Evolutionary conservation across 176 grass and related monocot genomes (phyloP), one percentile per base, ranked within the genome.

Genomic region (Carex cristatella): DNA sequence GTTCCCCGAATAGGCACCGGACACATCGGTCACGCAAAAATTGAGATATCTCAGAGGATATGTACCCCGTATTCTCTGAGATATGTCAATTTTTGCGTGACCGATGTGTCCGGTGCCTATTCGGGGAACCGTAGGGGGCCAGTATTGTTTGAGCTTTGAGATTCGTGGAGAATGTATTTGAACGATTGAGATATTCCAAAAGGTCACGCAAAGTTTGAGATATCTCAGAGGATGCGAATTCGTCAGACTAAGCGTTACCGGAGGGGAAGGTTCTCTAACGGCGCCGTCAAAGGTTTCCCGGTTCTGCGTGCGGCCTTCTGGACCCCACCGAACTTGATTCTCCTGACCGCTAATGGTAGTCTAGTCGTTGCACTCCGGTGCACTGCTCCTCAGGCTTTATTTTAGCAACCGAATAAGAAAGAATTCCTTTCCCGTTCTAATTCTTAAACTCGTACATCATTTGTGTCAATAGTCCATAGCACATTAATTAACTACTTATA

Each of bases 221-320:
- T 23, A 23, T 23, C 23, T 23, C 23, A 23, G 23, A 23, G 23
- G 23, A 23, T 23, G 23, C 23, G 23, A 23, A 23, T 23, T 23
- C 23, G 79, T 81, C 56, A 81, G 10, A 42, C 48, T 0, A 5
- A n/a, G 11, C 27, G 28, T 14, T 78, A 2, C 5, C 49, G 74
- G 27, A 54, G 13, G 30, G 30, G 80, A 88, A 94, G 71, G 79
- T 91, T 91, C 80, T 9, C 80, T 88, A 86, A 89, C 67, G 73
- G 79, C 60, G 46, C 72, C 79, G 83, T 84, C 66, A 85, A 65
- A 65, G 58, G 11, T 44, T 30, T 63, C 18, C 12, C 58, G 4
- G 38, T 44, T 46, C 58, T 23, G 38, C 4, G 61, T 65, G 16
- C 48, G 38, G 40, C 23, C 40, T 65, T 18, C 42, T 32, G 16